A percentile compares a stretch with the other conserved stretches of the same genome.
phyloP scores from a whole-genome alignment of 768 basidiomycete genomes.

The Chalciporus chontae region DNA sequence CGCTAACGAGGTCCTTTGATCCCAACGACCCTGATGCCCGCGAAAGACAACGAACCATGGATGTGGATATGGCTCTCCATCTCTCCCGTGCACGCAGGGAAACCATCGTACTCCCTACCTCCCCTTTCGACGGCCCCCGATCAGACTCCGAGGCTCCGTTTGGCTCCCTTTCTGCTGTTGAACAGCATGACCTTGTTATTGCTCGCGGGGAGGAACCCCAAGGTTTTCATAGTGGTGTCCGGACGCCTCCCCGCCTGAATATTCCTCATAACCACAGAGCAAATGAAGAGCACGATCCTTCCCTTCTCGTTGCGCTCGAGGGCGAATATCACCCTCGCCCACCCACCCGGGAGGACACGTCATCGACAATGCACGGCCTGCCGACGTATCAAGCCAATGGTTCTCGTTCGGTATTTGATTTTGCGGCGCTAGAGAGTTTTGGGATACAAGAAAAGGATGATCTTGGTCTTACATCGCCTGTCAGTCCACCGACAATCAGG shows the following conservation, averaged over 20 bases:
- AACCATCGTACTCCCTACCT: constrained; percentile 42
- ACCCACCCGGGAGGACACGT: constrained; percentile 29
- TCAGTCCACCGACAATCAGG: constrained; percentile 19
- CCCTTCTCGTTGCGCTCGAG: constrained; percentile 35
- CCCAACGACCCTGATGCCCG: constrained; percentile 69
- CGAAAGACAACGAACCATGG: constrained; percentile 90
- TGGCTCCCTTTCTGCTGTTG: constrained; percentile 43
- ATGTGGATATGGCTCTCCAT: constrained; percentile 88
- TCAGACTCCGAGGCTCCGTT: constrained; percentile 34
- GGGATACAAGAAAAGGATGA: constrained; percentile 63
- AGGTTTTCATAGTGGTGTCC: constrained; percentile 8
- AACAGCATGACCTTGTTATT: constrained; percentile 45
- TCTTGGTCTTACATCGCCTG: constrained; percentile 55
- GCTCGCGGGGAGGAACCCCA: constrained; percentile 33
- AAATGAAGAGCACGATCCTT: constrained; percentile 46
- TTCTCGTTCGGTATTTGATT: constrained; percentile 65
- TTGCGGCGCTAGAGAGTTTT: constrained; percentile 72
- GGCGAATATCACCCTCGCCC: constrained; percentile 12
- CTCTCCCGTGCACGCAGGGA: constrained; percentile 69
- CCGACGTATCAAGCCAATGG: constrained; percentile 68
- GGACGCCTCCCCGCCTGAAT: neutral
- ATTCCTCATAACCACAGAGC: constrained; percentile 34
- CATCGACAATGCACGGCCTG: constrained; percentile 41
- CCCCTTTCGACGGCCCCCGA: constrained; percentile 31
- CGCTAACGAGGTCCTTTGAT: constrained; percentile 58